Percentiles rank a stretch among this genome's conserved stretches.
phyloP scores from a whole-genome alignment of 495 filamentous ascomycete species.

The Lasiosphaeria hispida region DNA sequence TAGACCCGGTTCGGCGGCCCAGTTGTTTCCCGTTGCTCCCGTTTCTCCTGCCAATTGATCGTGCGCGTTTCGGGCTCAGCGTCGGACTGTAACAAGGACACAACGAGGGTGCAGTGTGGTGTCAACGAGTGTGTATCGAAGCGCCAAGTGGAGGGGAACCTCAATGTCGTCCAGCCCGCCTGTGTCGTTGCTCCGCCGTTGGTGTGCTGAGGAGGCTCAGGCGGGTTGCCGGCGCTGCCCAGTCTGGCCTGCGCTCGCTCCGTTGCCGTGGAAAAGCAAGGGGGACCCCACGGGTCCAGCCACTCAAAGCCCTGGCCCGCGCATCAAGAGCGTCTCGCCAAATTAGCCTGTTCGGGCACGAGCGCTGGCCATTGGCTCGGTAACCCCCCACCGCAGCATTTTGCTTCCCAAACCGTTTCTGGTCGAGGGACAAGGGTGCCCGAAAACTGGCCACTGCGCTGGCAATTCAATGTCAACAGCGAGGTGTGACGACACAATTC shows the following conservation, averaged over 20 bases:
- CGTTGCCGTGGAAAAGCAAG: constrained; percentile 34
- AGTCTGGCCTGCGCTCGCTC: neutral
- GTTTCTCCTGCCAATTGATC: too few relatives aligned
- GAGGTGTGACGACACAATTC: neutral
- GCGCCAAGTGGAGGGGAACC: too few relatives aligned
- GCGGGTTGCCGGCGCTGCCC: neutral
- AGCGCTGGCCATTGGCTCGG: constrained; percentile 17
- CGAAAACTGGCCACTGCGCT: neutral
- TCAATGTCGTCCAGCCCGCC: constrained; percentile 8
- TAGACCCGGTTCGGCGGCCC: neutral
- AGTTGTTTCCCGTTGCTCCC: too few relatives aligned
- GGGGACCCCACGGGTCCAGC: constrained; percentile 6
- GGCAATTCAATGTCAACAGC: neutral
- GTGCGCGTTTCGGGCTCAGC: too few relatives aligned
- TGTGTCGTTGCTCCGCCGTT: constrained; percentile 29
- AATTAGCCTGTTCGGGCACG: constrained; percentile 27
- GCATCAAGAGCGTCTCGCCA: constrained; percentile 28
- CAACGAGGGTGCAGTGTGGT: too few relatives aligned
- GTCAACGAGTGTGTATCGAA: constrained; percentile 21
- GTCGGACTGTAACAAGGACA: too few relatives aligned
- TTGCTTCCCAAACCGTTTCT: neutral
- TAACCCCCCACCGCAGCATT: constrained; percentile 4
- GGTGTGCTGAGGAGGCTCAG: constrained; percentile 19
- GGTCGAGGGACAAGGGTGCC: neutral
- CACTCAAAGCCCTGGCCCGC: neutral